Conservation (phyloP, 345 rosid genomes). For the Acer negundo region DNA sequence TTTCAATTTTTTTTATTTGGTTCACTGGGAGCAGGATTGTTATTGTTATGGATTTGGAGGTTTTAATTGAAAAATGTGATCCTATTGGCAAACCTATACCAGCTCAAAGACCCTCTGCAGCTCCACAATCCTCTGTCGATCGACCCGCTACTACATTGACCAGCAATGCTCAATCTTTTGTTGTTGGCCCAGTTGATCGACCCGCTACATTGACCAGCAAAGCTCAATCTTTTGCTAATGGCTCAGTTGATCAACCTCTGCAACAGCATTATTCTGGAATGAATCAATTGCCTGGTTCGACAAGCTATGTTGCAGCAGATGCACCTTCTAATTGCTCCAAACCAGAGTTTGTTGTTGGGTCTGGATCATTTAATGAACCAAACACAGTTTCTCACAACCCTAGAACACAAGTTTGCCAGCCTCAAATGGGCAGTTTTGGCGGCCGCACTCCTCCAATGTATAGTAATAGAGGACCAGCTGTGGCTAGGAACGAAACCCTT, state of each 20-base stretch:
- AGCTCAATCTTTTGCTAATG: constrained; percentile 25
- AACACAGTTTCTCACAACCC: constrained; percentile 37
- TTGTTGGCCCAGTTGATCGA: constrained; percentile 22
- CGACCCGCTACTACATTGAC: constrained; percentile 24
- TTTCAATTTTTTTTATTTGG: not conserved
- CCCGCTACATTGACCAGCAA: constrained; percentile 15
- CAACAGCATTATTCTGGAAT: constrained; percentile 34
- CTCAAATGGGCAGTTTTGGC: constrained; percentile 40
- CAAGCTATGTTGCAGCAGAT: constrained; percentile 39
- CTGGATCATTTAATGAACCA: constrained; percentile 38
- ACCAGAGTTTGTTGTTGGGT: constrained; percentile 37
- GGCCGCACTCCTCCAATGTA: constrained; percentile 51
- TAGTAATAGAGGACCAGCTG: constrained; percentile 69
- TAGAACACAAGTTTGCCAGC: constrained; percentile 42
- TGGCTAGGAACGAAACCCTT: constrained; percentile 67
- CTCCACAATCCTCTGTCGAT: constrained; percentile 31
- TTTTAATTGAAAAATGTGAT: constrained; percentile 43
- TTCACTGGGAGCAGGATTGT: constrained; percentile 57
- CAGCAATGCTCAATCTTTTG: constrained; percentile 23
- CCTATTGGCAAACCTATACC: constrained; percentile 54
- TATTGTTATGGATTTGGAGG: constrained; percentile 58
- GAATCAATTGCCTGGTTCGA: constrained; percentile 33
- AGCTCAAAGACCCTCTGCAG: constrained; percentile 32
- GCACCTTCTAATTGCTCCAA: constrained; percentile 36
- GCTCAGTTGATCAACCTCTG: constrained; percentile 15